These are phyloP conservation scores for Spongospora subterranea DNA, from an alignment of 208 protist species.

Conservation along the genomic window DNA sequence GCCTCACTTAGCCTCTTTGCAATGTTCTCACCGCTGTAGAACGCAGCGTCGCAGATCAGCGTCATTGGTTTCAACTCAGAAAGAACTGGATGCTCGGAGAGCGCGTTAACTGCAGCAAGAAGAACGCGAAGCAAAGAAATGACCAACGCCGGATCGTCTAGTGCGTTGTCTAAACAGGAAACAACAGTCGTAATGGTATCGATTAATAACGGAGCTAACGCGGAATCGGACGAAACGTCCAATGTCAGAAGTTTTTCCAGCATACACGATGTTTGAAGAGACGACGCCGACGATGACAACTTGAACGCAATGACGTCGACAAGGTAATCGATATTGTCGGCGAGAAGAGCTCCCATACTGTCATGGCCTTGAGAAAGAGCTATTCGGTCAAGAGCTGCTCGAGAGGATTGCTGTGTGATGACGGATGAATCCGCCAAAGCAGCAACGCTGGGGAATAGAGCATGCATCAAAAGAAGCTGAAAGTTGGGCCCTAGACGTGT, in stretches of 20 bases:
- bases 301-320: neutral
- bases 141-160: neutral
- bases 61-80: neutral
- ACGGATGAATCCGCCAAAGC: neutral
- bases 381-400: neutral
- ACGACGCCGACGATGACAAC: neutral
- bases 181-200: slow-evolving; percentile 30
- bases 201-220: slow-evolving; percentile 24
- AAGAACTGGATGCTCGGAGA: neutral
- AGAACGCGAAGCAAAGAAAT: slow-evolving; percentile 9
- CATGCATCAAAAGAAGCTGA: neutral
- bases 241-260: neutral
- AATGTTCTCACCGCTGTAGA: neutral
- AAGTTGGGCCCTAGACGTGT: neutral
- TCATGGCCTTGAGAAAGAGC: neutral
- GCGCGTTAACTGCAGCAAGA: neutral
- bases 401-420: neutral
- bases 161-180: neutral
- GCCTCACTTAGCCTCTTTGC: neutral
- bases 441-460: neutral
- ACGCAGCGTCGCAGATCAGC: neutral
- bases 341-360: neutral
- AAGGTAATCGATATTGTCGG: slow-evolving; percentile 19
- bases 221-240: neutral
- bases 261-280: neutral